Evolutionary conservation across 2,329 filamentous ascomycete species (phyloP).

Genomic region (Fonsecaea pedrosoi): DNA sequence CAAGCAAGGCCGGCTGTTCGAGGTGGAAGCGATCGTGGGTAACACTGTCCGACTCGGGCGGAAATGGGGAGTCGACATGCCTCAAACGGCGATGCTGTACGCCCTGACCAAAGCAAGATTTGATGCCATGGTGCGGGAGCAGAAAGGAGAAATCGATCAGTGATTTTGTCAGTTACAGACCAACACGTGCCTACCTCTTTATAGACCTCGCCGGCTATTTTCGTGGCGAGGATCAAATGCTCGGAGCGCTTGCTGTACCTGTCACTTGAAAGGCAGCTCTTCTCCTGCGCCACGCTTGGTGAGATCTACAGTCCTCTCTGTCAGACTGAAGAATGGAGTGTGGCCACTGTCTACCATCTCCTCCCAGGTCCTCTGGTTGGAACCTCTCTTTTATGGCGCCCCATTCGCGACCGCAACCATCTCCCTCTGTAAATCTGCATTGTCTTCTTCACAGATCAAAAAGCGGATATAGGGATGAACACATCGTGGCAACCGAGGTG

Average conservation of each 20-base stretch:
- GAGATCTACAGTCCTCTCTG: slow-evolving; percentile 18
- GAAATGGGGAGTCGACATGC: slow-evolving; percentile 51
- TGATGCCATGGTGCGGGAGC: slow-evolving; percentile 26
- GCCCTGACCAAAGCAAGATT: slow-evolving; percentile 41
- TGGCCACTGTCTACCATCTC: slow-evolving; percentile 19
- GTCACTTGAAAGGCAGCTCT: slow-evolving; percentile 7
- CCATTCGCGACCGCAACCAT: slow-evolving; percentile 21
- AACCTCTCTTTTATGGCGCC: slow-evolving; percentile 10
- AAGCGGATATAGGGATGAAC: slow-evolving; percentile 22
- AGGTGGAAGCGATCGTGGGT: slow-evolving; percentile 63
- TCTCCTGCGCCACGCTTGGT: slow-evolving; percentile 20
- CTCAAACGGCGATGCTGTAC: slow-evolving; percentile 41
- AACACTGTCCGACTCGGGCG: slow-evolving; percentile 62
- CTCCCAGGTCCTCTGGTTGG: slow-evolving; percentile 4
- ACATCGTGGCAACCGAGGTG: slow-evolving; percentile 14
- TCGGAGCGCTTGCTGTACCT: not conserved
- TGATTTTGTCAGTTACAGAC: not conserved
- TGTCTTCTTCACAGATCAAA: slow-evolving; percentile 28
- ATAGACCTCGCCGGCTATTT: not conserved
- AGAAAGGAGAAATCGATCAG: not conserved
- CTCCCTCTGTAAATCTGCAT: slow-evolving; percentile 18
- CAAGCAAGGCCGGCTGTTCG: slow-evolving; percentile 59
- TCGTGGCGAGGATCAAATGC: not conserved
- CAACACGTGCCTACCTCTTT: not conserved
- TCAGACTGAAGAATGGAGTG: slow-evolving; percentile 22